Evolutionary conservation across 768 basidiomycete species (phyloP).

Genomic region (Collybia nuda): DNA sequence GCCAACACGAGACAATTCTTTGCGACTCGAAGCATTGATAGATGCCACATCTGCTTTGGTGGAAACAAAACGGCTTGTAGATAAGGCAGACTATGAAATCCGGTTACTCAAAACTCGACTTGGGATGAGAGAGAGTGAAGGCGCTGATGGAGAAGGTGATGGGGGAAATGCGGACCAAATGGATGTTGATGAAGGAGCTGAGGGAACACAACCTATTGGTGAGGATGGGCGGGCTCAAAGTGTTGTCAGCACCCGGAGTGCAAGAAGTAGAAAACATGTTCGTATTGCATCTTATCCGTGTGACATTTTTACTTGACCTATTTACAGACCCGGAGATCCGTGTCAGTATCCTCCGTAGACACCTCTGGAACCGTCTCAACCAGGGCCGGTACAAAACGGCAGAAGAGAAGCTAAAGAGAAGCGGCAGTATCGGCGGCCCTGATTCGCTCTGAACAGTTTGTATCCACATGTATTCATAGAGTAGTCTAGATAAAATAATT

Average conservation of each 20-base stretch:
- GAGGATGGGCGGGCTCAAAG: conserved; percentile 66
- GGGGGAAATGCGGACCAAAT: conserved; percentile 35
- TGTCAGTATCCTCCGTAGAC: conserved; percentile 78
- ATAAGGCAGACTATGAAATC: conserved; percentile 86
- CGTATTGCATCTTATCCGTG: conserved; percentile 18
- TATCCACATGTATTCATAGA: neutral
- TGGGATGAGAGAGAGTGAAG: conserved; percentile 48
- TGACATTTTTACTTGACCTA: conserved; percentile 1
- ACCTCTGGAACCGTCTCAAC: conserved; percentile 54
- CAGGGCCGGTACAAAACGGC: conserved; percentile 54
- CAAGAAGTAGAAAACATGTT: conserved; percentile 61
- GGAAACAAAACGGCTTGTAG: conserved; percentile 87
- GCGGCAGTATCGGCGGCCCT: no score
- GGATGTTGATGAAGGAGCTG: conserved; percentile 48
- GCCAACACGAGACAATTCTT: conserved; percentile 86
- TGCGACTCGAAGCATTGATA: conserved; percentile 70
- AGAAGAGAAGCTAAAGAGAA: conserved; percentile 43
- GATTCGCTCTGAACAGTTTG: neutral
- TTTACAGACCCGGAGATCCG: conserved; percentile 54
- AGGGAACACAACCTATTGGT: conserved; percentile 34
- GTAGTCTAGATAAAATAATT: no score
- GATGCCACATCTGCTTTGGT: conserved; percentile 72
- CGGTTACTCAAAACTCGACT: conserved; percentile 64
- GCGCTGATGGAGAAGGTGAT: conserved; percentile 28
- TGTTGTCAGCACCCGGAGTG: conserved; percentile 57